These are phyloP conservation scores for Boletus rubescentipes DNA, from an alignment of 768 basidiomycete genomes.

Conservation along the genomic window DNA sequence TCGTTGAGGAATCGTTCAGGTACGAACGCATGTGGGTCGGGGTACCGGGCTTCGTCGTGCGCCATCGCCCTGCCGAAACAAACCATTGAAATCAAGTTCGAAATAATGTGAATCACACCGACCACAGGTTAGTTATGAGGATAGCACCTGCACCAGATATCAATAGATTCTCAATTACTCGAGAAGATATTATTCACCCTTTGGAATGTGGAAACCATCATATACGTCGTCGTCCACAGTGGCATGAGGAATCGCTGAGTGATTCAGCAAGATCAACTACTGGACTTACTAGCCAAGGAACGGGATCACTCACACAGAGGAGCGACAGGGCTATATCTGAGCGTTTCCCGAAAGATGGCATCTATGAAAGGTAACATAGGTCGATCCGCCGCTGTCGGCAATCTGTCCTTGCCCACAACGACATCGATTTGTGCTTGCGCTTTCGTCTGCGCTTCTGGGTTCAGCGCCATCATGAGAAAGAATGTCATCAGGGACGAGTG, in stretches of 20 bases:
- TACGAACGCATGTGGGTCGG: constrained; percentile 33
- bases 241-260: constrained; percentile 10
- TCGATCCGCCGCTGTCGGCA: constrained; percentile 9
- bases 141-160: constrained; percentile 3
- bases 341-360: constrained; percentile 6
- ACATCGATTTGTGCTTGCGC: constrained; percentile 12
- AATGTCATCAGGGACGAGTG: not conserved
- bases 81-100: fast-evolving
- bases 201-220: constrained; percentile 37
- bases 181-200: constrained; percentile 16
- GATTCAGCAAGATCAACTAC: not conserved
- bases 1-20: constrained; percentile 41
- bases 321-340: not conserved
- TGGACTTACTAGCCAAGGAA: not conserved
- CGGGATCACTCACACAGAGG: constrained; percentile 4
- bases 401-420: constrained; percentile 4
- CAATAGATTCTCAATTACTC: not conserved
- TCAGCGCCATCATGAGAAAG: constrained; percentile 3
- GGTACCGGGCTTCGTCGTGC: constrained; percentile 30
- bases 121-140: constrained; percentile 10
- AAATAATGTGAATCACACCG: not conserved
- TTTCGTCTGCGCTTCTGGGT: not conserved
- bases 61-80: constrained; percentile 10
- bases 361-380: constrained; percentile 9
- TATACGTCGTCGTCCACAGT: constrained; percentile 16